A percentile compares a stretch with the other conserved stretches of the same genome.
Conservation (phyloP, 371 early-diverging fungal genomes). For the Mortierella sp. region DNA sequence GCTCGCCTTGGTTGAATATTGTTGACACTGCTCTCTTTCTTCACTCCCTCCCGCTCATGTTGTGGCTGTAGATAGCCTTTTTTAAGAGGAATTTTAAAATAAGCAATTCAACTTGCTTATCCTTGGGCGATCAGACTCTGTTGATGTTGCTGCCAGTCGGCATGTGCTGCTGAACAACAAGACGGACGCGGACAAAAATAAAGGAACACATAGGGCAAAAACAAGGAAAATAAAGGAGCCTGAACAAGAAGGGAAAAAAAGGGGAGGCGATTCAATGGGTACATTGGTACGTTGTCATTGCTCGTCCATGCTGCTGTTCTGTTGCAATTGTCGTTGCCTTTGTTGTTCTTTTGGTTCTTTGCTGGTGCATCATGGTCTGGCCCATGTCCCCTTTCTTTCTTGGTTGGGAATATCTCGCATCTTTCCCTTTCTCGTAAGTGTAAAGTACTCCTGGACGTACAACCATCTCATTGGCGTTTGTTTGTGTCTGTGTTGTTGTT, state of each 20-base stretch:
- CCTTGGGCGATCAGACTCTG: constrained; percentile 1
- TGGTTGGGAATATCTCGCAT: too few species aligned
- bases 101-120: neutral
- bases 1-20: neutral
- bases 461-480: neutral
- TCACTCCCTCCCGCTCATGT: neutral
- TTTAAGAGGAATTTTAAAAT: constrained; percentile 5
- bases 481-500: neutral
- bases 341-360: neutral
- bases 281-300: too few species aligned
- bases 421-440: neutral
- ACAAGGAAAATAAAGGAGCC: too few species aligned
- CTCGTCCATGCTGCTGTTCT: neutral
- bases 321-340: neutral
- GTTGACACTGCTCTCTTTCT: neutral
- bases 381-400: neutral
- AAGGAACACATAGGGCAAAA: neutral
- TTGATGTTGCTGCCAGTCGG: neutral
- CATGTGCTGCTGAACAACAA: neutral
- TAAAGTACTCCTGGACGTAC: neutral
- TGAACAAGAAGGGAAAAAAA: neutral
- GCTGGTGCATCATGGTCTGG: neutral
- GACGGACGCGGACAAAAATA: neutral
- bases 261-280: neutral
- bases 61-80: too few species aligned